phyloP scores from a whole-genome alignment of 2,329 filamentous ascomycete genomes.

The Verticillium klebahnii region DNA sequence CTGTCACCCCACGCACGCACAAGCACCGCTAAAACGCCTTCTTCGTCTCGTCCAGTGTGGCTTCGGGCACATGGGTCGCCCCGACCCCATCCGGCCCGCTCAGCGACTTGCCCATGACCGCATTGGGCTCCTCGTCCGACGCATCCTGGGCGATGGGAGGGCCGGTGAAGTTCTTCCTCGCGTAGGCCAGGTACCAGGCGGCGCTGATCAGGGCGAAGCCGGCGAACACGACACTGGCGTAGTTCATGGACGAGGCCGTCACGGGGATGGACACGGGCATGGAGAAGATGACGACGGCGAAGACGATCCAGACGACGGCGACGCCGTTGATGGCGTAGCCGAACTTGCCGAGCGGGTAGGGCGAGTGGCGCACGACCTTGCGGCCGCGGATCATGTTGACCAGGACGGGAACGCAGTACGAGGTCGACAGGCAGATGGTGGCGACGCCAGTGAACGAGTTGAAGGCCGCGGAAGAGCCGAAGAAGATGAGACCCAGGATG shows the following conservation, averaged over 20 bases:
- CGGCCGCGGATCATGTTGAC: conserved; percentile 64
- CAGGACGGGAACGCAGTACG: conserved; percentile 71
- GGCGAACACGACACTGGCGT: conserved; percentile 61
- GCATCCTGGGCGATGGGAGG: conserved; percentile 35
- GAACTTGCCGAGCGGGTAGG: conserved; percentile 64
- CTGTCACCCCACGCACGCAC: background rate
- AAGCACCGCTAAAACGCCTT: background rate
- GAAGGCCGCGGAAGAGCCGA: conserved; percentile 72
- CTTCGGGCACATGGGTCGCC: background rate
- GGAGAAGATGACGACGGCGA: conserved; percentile 70
- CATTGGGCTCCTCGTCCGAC: conserved; percentile 12
- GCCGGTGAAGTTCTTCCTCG: conserved; percentile 59
- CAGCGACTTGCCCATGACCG: conserved; percentile 3
- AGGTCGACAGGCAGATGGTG: conserved; percentile 72
- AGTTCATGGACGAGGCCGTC: conserved; percentile 56
- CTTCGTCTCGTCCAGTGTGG: background rate
- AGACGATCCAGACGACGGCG: conserved; percentile 65
- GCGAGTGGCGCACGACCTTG: conserved; percentile 59
- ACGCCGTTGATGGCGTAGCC: conserved; percentile 64
- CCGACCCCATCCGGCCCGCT: background rate
- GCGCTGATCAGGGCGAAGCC: conserved; percentile 57
- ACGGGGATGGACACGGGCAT: conserved; percentile 64
- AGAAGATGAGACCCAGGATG: conserved; percentile 72
- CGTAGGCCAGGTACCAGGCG: conserved; percentile 59
- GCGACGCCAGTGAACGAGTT: conserved; percentile 76